Conservation (phyloP, 108 stramenopile genomes). For the Mayamaea pseudoterrestris region DNA sequence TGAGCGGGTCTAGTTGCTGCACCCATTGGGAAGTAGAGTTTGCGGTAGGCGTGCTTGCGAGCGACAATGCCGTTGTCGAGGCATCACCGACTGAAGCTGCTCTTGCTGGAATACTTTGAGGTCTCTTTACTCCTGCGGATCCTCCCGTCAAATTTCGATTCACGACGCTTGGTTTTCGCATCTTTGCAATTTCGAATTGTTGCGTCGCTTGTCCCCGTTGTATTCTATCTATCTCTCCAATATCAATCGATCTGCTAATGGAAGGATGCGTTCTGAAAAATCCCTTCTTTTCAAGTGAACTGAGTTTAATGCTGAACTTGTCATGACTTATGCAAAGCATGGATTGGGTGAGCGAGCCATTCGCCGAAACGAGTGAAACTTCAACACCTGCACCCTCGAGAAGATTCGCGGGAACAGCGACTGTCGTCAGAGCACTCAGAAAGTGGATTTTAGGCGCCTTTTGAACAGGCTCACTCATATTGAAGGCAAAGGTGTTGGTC, state of each 20-base stretch:
- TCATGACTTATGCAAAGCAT: conserved; percentile 40
- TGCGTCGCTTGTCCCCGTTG: conserved; percentile 63
- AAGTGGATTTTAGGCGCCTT: no score
- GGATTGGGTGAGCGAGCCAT: conserved; percentile 45
- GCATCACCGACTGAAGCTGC: neutral
- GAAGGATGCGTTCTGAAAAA: neutral
- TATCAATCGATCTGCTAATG: conserved; percentile 50
- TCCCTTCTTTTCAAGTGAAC: neutral
- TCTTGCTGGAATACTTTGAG: neutral
- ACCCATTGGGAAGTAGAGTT: neutral
- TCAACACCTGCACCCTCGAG: conserved; percentile 28
- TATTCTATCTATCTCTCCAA: conserved; percentile 72
- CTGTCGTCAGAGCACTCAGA: conserved; percentile 27
- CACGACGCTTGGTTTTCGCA: neutral
- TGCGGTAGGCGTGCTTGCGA: conserved; percentile 3
- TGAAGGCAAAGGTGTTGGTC: no score
- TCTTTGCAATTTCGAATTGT: conserved; percentile 35
- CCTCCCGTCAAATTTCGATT: neutral
- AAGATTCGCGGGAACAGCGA: conserved; percentile 34
- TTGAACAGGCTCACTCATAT: no score
- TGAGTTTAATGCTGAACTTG: conserved; percentile 60
- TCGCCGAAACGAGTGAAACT: conserved; percentile 40
- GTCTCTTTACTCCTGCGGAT: neutral
- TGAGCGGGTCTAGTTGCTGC: conserved; percentile 29
- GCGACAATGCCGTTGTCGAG: neutral